Percentiles rank a stretch among this genome's conserved stretches.
Evolutionary conservation across 352 stramenopile species (phyloP).

Genomic region (Pythium pectinolyticum): DNA sequence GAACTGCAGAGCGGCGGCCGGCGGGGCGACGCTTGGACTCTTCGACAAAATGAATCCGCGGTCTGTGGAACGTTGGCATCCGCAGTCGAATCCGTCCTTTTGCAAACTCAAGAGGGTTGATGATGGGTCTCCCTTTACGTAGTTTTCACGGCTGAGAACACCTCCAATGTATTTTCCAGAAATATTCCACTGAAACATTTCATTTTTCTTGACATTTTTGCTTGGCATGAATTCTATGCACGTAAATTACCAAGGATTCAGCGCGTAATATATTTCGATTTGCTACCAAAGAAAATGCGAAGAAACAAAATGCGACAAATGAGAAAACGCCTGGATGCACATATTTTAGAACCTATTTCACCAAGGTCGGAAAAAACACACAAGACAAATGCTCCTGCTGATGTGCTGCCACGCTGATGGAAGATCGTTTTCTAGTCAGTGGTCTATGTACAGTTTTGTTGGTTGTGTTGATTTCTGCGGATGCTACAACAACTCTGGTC

Average conservation of each 20-base stretch:
- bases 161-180: not conserved
- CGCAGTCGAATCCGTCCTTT: not conserved
- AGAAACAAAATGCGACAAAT: conserved; percentile 7
- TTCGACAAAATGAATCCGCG: conserved; percentile 16
- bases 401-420: not conserved
- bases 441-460: too few species aligned
- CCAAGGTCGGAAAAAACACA: too few species aligned
- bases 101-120: too few species aligned
- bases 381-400: too few species aligned
- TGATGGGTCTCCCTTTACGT: too few species aligned
- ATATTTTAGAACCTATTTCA: conserved; percentile 3
- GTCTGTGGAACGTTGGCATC: too few species aligned
- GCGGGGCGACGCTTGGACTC: conserved; percentile 10
- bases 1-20: conserved; percentile 7
- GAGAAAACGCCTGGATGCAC: conserved; percentile 3
- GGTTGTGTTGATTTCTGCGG: too few species aligned
- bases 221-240: too few species aligned
- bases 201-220: not conserved
- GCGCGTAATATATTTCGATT: conserved; percentile 17
- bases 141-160: too few species aligned
- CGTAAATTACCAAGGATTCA: conserved; percentile 13
- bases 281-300: conserved; percentile 19
- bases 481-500: too few species aligned
- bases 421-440: conserved; percentile 6
- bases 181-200: not conserved